Conservation (phyloP, 257 asterid species). For the Knoxia roxburghii region DNA sequence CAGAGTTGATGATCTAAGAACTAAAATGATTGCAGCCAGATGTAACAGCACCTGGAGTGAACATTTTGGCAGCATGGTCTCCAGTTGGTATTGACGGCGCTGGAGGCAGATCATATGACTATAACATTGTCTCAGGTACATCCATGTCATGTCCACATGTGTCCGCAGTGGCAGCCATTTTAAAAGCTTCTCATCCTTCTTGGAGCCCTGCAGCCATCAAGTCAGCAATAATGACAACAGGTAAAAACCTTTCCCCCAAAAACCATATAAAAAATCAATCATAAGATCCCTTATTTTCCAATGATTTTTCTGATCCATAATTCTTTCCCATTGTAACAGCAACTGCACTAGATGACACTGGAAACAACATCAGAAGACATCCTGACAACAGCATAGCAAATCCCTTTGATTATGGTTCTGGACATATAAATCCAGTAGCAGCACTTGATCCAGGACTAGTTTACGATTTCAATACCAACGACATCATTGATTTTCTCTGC, state of each 20-base stretch:
- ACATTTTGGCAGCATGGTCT: conserved; percentile 64
- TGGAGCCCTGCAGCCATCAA: conserved; percentile 67
- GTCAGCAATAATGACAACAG: conserved; percentile 66
- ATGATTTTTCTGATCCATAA: too few species aligned
- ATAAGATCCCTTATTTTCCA: too few species aligned
- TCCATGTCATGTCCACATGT: conserved; percentile 69
- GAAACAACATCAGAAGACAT: conserved; percentile 35
- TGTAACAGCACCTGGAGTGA: conserved; percentile 55
- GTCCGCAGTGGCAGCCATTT: conserved; percentile 51
- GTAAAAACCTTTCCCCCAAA: conserved; percentile 8
- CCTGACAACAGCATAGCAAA: conserved; percentile 35
- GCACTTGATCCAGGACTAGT: conserved; percentile 56
- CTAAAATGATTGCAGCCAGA: conserved; percentile 65
- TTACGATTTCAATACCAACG: conserved; percentile 37
- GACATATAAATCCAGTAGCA: conserved; percentile 49
- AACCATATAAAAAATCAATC: too few species aligned
- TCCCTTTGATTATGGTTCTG: conserved; percentile 59
- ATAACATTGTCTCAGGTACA: conserved; percentile 53
- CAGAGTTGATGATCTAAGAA: too few species aligned
- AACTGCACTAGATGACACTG: conserved; percentile 15
- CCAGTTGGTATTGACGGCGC: conserved; percentile 32
- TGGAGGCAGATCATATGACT: conserved; percentile 39
- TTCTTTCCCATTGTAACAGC: conserved; percentile 15
- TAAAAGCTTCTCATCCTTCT: conserved; percentile 46
- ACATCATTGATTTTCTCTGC: conserved; percentile 50